phyloP scores from a whole-genome alignment of 345 rosid genomes.

The Rubroshorea leprosula region DNA sequence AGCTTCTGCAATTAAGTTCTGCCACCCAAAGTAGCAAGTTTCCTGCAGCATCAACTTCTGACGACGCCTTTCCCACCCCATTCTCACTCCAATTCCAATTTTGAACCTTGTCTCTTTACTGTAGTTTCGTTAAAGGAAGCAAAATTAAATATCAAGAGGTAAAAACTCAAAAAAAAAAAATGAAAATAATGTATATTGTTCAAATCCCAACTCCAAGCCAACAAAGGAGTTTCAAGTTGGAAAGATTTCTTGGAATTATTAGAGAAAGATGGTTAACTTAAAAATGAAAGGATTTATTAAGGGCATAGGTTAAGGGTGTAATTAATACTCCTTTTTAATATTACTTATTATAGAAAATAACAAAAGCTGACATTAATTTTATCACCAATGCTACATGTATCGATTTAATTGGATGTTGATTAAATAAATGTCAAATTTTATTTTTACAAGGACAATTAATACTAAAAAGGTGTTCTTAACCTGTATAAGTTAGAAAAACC shows the following conservation, averaged over 20 bases:
- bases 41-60: slow-evolving; percentile 63
- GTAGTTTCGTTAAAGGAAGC: slow-evolving; percentile 21
- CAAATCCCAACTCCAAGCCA: neutral
- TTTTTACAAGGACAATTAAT: slow-evolving; percentile 1
- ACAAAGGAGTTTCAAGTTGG: neutral
- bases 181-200: neutral
- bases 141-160: slow-evolving; percentile 5
- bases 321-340: too few relatives aligned
- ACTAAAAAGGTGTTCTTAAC: slow-evolving; percentile 7
- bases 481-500: too few relatives aligned
- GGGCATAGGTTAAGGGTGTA: too few relatives aligned
- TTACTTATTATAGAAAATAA: too few relatives aligned
- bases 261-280: too few relatives aligned
- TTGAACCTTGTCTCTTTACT: slow-evolving; percentile 72
- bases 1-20: slow-evolving; percentile 81
- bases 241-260: too few relatives aligned
- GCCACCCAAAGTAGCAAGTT: slow-evolving; percentile 72
- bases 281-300: too few relatives aligned
- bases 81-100: slow-evolving; percentile 66
- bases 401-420: too few relatives aligned
- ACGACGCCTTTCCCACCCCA: slow-evolving; percentile 72
- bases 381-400: too few relatives aligned
- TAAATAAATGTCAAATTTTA: too few relatives aligned
- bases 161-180: neutral
- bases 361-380: too few relatives aligned